phyloP scores from a whole-genome alignment of 2,329 filamentous ascomycete genomes.

The Microsporum ferrugineum region DNA sequence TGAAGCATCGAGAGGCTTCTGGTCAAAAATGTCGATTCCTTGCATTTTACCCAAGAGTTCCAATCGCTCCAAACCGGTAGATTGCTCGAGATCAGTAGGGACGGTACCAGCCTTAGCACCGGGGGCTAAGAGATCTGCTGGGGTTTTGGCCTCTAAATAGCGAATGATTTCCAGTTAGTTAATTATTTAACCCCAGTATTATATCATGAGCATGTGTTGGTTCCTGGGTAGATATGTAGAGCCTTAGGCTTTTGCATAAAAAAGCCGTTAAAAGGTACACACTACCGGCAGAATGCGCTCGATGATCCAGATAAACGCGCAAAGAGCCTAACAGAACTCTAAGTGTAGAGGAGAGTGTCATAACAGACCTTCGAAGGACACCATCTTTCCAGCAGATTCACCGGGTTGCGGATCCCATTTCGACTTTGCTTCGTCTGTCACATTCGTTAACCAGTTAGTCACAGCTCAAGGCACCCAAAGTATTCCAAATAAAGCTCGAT shows the following conservation, averaged over 20 bases:
- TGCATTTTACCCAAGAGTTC: constrained; percentile 99
- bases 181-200: neutral
- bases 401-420: constrained; percentile 32
- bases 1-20: constrained; percentile 87
- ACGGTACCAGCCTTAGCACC: constrained; percentile 74
- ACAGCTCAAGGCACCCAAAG: neutral
- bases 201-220: neutral
- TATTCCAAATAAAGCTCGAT: neutral
- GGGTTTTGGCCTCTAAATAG: constrained; percentile 62
- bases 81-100: constrained; percentile 87
- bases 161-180: neutral
- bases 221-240: neutral
- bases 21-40: constrained; percentile 94
- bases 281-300: neutral
- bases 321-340: neutral
- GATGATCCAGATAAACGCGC: neutral
- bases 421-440: constrained; percentile 16
- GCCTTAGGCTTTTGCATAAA: neutral
- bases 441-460: constrained; percentile 15
- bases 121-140: constrained; percentile 72
- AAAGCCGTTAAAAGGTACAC: neutral
- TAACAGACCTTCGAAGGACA: constrained; percentile 36
- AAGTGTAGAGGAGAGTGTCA: neutral
- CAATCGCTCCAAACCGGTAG: constrained; percentile 94
- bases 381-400: constrained; percentile 31